Base-by-base conservation (phyloP, 371 early-diverging fungal species). In the Saksenaea oblongispora region DNA sequence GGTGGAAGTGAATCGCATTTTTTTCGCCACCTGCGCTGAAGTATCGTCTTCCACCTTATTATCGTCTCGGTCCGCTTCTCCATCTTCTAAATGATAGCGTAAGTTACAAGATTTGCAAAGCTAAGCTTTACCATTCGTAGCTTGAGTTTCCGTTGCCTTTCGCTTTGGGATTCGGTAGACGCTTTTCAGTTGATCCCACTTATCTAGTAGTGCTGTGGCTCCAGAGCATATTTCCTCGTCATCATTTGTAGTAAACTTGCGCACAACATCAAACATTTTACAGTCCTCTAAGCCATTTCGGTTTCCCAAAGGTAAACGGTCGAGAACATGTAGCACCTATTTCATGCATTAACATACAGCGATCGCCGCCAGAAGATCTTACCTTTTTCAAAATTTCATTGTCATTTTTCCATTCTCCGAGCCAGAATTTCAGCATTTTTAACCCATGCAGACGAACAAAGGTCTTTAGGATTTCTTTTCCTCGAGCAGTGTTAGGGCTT, bases 241-340 rank as follows among this genome's bases (percentile, higher is more conserved):
- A 3, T 75, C 74, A 26, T 78, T 72, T 1, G 69, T 63, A 0
- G 73, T 74, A 14, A 84, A 66, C 34, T 71, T 81, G 4, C 73
- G 77, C 9, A 86, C 67, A 22, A 84, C 70, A 18, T 83, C 83
- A 56, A 80, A 76, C 65, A 88, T 75, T 26, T 84, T 76, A 14
- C 81, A 79, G 47, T 91, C 91, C 54, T 89, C 91, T 5, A 91
- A 71, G 1, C 90, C 86, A 67, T 90, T 91, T 35, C 84, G 75
- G 31, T 89, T 90, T 13, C 86, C 73, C 9, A 90, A 71, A 5
- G 91, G 90, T 60, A 89, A 75, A 10, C 73, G 79, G 8, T 75
- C 79, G 34, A 88, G 69, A 42, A 86, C 85, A 66, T 41, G 37
- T 7, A 69, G 53, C 1, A 73, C 63, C 65, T 72, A 56, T 22